Percentiles rank a stretch among this genome's conserved stretches.
Conservation (phyloP, 2,329 filamentous ascomycete genomes). For the Dactylonectria macrodidyma region DNA sequence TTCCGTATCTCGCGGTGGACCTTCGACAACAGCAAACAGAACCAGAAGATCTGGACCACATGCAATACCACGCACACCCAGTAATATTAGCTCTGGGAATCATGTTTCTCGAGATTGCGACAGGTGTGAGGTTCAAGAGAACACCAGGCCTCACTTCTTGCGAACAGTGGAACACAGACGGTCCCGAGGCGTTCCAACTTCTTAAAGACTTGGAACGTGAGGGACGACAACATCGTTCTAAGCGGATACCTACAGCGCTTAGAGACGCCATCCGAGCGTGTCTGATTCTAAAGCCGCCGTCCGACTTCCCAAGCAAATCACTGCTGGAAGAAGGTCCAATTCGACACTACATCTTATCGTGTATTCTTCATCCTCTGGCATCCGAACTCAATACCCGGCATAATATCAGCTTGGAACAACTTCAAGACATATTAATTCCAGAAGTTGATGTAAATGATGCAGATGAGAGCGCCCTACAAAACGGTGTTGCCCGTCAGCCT, state of each 20-base stretch:
- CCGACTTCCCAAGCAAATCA: neutral
- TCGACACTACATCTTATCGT: neutral
- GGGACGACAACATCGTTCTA: neutral
- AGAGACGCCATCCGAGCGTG: neutral
- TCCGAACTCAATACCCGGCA: neutral
- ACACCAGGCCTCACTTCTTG: neutral
- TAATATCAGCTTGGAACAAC: neutral
- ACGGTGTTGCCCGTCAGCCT: neutral
- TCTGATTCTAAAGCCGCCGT: neutral
- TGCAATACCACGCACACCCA: neutral
- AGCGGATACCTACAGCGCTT: neutral
- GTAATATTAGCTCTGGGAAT: neutral
- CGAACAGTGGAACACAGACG: neutral
- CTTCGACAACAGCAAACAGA: neutral
- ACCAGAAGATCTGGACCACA: neutral
- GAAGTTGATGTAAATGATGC: neutral
- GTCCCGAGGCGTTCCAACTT: neutral
- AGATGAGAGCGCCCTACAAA: neutral
- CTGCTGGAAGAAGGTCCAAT: neutral
- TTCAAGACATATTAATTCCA: neutral
- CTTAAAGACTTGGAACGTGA: neutral
- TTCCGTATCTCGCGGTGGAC: neutral
- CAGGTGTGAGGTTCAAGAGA: neutral
- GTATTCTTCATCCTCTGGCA: neutral
- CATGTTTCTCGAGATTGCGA: neutral